Conservation (phyloP, 257 asterid species). For the Thymus quinquecostatus region DNA sequence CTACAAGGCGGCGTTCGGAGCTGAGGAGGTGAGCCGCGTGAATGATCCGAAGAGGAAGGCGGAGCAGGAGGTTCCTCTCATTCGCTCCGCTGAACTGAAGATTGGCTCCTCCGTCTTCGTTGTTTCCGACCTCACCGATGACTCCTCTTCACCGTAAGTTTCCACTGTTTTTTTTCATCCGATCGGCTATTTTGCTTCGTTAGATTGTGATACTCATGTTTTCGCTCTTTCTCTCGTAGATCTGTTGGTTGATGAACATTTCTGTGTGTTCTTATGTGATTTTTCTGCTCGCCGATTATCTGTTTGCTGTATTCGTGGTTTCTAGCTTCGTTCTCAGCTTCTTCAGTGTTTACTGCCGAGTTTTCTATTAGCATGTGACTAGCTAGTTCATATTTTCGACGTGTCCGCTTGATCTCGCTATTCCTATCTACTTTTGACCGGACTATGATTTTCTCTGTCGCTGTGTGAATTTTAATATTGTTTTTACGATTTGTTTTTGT, state of each 20-base stretch:
- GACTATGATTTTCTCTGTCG: not conserved
- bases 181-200: not conserved
- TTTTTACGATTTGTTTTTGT: not conserved
- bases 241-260: constrained; percentile 9
- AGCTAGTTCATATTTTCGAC: not conserved
- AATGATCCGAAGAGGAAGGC: constrained; percentile 80
- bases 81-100: constrained; percentile 70
- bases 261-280: not conserved
- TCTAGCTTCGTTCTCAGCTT: not conserved
- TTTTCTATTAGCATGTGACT: not conserved
- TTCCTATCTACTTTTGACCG: not conserved
- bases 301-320: not conserved
- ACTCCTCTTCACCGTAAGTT: constrained; percentile 53
- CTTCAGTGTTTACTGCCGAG: not conserved
- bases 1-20: constrained; percentile 87
- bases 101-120: constrained; percentile 57
- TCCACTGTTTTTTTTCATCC: not conserved
- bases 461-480: not conserved
- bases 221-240: constrained; percentile 7
- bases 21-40: constrained; percentile 78
- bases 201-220: not conserved
- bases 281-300: not conserved
- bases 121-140: constrained; percentile 71
- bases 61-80: constrained; percentile 76
- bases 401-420: not conserved